These are phyloP conservation scores for Calonectria honghensis DNA, from an alignment of 2,329 filamentous ascomycete species.

Conservation along the genomic window DNA sequence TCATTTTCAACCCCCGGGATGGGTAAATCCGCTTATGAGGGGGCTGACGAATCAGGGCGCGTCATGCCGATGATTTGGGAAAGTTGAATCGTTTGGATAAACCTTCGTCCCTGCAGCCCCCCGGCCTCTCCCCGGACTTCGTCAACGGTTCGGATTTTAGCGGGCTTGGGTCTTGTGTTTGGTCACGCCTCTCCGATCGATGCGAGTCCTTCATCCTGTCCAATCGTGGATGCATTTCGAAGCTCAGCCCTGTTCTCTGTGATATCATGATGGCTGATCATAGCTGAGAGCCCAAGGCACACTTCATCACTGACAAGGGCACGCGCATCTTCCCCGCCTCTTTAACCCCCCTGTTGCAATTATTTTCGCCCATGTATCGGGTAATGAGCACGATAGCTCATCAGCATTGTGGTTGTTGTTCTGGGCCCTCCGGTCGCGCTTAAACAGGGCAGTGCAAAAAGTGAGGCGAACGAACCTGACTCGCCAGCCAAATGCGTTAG, in stretches of 20 bases:
- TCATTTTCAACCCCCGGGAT: neutral
- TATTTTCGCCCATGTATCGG: neutral
- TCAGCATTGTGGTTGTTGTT: neutral
- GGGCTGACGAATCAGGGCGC: constrained; percentile 9
- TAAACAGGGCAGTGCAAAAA: constrained; percentile 11
- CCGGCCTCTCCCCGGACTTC: neutral
- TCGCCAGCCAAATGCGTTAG: neutral
- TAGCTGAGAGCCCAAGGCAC: constrained; percentile 9
- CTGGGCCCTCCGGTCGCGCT: constrained; percentile 5
- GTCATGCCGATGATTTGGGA: neutral
- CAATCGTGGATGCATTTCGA: constrained; percentile 4
- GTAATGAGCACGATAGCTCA: neutral
- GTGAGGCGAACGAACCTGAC: constrained; percentile 24
- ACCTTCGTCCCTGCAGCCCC: constrained; percentile 6
- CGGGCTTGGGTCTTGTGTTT: neutral
- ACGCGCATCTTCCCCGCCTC: neutral
- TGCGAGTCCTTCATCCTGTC: neutral
- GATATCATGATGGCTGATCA: neutral
- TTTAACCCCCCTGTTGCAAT: neutral
- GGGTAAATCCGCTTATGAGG: neutral
- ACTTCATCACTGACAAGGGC: neutral
- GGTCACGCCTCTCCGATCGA: neutral
- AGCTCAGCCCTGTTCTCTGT: constrained; percentile 1
- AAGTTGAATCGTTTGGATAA: neutral
- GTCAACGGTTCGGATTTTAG: neutral